phyloP scores from a whole-genome alignment of 305 asterid genomes.

The Striga hermonthica region DNA sequence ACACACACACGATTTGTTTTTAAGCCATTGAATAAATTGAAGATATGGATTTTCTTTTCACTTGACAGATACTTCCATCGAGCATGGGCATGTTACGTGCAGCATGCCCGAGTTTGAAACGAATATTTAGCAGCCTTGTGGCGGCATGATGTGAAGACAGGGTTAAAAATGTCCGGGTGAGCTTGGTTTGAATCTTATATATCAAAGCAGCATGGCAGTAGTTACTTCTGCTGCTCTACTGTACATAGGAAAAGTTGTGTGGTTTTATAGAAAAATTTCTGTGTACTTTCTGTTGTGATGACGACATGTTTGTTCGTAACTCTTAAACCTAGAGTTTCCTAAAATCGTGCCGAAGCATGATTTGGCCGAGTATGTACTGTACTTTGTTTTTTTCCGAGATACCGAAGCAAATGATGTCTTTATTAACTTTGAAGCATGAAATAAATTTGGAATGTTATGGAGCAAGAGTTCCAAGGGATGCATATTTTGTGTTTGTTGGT shows the following conservation, averaged over 20 bases:
- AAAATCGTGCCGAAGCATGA: neutral
- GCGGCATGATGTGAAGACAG: slow-evolving; percentile 31
- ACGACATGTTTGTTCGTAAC: neutral
- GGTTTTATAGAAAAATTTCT: neutral
- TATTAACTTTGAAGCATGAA: too few species aligned
- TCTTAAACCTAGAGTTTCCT: neutral
- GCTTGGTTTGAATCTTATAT: neutral
- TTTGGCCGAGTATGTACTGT: neutral
- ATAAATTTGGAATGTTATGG: neutral
- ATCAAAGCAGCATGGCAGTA: neutral
- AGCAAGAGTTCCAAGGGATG: neutral
- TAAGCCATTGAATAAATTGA: neutral
- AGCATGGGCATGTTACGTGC: slow-evolving; percentile 60
- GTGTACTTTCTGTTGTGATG: neutral
- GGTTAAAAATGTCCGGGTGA: neutral
- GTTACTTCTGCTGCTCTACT: slow-evolving; percentile 1
- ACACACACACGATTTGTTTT: neutral
- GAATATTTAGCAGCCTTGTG: slow-evolving; percentile 63
- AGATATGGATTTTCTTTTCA: neutral
- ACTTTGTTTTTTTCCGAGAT: neutral
- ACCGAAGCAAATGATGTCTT: too few species aligned
- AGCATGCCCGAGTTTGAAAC: slow-evolving; percentile 76
- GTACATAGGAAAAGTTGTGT: neutral
- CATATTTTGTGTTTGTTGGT: neutral
- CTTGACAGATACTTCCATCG: slow-evolving; percentile 52